phyloP scores from a whole-genome alignment of 1,139 yeast genomes.

The Blastobotrys malaysiensis region DNA sequence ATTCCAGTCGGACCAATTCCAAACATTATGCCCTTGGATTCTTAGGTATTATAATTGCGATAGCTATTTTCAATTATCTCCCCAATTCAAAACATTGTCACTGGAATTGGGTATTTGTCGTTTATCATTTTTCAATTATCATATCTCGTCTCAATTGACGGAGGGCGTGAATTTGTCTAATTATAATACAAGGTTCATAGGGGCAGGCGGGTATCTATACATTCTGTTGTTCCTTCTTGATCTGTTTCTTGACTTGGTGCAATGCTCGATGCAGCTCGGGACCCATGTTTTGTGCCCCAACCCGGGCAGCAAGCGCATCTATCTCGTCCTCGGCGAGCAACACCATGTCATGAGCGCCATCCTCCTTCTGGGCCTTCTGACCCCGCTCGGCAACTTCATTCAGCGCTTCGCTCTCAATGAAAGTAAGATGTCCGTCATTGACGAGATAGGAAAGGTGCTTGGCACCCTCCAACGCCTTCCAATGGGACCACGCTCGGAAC shows the following conservation, averaged over 20 bases:
- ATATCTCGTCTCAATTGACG: no score
- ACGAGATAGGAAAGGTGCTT: slow-evolving; percentile 55
- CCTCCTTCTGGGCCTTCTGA: neutral
- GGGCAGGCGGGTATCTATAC: neutral
- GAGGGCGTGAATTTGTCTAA: neutral
- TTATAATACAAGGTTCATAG: neutral
- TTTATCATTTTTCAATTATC: no score
- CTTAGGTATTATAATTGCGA: slow-evolving; percentile 5
- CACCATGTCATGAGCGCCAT: slow-evolving; percentile 14
- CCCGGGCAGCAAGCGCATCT: slow-evolving; percentile 20
- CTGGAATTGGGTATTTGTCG: no score
- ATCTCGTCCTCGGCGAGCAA: slow-evolving; percentile 21
- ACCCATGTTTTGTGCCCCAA: slow-evolving; percentile 25
- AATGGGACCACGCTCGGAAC: slow-evolving; percentile 79
- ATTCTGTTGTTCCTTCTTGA: slow-evolving; percentile 7
- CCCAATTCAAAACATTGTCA: no score
- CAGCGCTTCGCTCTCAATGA: slow-evolving; percentile 17
- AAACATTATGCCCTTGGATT: slow-evolving; percentile 41
- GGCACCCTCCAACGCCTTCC: slow-evolving; percentile 74
- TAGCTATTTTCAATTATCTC: no score
- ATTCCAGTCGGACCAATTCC: slow-evolving; percentile 91
- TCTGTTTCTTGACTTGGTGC: slow-evolving; percentile 21
- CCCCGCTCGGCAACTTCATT: slow-evolving; percentile 15
- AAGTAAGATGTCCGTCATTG: slow-evolving; percentile 27
- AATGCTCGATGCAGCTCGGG: slow-evolving; percentile 27